Evolutionary conservation across 1,139 yeast genomes (phyloP).

Genomic region (Pneumocystis canis): DNA sequence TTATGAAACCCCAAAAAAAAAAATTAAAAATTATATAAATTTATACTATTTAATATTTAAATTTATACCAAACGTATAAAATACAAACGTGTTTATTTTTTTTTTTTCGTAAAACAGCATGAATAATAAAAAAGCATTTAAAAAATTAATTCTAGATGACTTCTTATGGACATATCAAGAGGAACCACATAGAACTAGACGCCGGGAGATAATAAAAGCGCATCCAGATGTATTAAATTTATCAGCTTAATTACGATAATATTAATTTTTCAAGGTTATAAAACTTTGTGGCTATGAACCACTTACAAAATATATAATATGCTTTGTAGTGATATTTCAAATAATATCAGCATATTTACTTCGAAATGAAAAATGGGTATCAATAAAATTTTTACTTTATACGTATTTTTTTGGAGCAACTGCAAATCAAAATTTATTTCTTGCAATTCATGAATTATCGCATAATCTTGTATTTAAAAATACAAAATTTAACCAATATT

Average conservation of each 20-base stretch:
- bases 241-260: background rate
- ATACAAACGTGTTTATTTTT: background rate
- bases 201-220: slow-evolving; percentile 55
- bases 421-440: slow-evolving; percentile 63
- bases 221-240: slow-evolving; percentile 44
- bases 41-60: too few relatives aligned
- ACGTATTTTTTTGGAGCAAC: slow-evolving; percentile 82
- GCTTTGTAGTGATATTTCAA: slow-evolving; percentile 51
- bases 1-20: too few relatives aligned
- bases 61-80: too few relatives aligned
- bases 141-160: slow-evolving; percentile 25
- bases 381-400: slow-evolving; percentile 41
- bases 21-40: too few relatives aligned
- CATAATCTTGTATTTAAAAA: slow-evolving; percentile 77
- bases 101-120: background rate
- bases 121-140: background rate
- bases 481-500: slow-evolving; percentile 62
- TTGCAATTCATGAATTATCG: slow-evolving; percentile 77
- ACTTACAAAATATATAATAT: slow-evolving; percentile 58
- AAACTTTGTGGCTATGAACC: slow-evolving; percentile 82
- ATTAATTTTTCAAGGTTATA: slow-evolving; percentile 28
- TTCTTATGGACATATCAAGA: slow-evolving; percentile 72
- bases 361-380: slow-evolving; percentile 39
- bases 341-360: slow-evolving; percentile 46
- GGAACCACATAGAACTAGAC: slow-evolving; percentile 67